A percentile compares a stretch with the other conserved stretches of the same genome.
These are phyloP conservation scores for Cutaneotrichosporon sp. DNA, from an alignment of 1,284 basidiomycete species.

Conservation along the genomic window DNA sequence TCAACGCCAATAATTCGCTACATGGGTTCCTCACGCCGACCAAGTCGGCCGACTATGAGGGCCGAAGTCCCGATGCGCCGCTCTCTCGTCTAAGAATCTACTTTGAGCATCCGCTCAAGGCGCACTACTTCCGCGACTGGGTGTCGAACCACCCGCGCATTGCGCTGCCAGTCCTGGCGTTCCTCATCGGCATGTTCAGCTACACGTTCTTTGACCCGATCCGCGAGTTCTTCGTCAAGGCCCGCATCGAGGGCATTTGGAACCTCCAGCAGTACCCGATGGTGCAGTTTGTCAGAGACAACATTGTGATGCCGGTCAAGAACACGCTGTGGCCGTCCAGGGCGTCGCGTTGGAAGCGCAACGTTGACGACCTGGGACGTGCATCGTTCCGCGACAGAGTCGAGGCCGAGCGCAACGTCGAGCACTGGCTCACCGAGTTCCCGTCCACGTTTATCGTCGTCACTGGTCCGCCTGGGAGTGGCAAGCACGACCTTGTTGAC, in stretches of 20 bases:
- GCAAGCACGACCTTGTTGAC: constrained; percentile 73
- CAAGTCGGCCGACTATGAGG: constrained; percentile 47
- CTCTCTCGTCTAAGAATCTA: constrained; percentile 64
- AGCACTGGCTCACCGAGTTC: constrained; percentile 42
- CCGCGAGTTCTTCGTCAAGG: constrained; percentile 77
- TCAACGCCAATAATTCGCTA: constrained; percentile 78
- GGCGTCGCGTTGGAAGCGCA: not conserved
- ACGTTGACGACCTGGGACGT: constrained; percentile 22
- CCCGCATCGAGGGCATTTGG: constrained; percentile 79
- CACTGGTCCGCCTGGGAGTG: constrained; percentile 88
- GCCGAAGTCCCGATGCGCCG: constrained; percentile 28
- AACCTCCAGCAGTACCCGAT: constrained; percentile 58
- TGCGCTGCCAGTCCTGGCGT: constrained; percentile 77
- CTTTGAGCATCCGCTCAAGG: constrained; percentile 73
- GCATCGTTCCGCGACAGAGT: constrained; percentile 74
- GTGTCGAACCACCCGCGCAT: constrained; percentile 80
- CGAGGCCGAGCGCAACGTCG: constrained; percentile 69
- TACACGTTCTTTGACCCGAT: constrained; percentile 95
- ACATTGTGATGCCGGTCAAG: constrained; percentile 11
- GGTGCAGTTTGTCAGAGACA: constrained; percentile 33
- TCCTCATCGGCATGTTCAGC: constrained; percentile 81
- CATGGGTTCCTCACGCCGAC: constrained; percentile 64
- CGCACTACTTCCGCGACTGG: constrained; percentile 78
- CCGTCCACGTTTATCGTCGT: constrained; percentile 63
- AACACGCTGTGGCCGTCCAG: not conserved